A percentile compares a stretch with the other conserved stretches of the same genome.
phyloP scores from a whole-genome alignment of 2,329 filamentous ascomycete species.

The Beauveria medogensis region DNA sequence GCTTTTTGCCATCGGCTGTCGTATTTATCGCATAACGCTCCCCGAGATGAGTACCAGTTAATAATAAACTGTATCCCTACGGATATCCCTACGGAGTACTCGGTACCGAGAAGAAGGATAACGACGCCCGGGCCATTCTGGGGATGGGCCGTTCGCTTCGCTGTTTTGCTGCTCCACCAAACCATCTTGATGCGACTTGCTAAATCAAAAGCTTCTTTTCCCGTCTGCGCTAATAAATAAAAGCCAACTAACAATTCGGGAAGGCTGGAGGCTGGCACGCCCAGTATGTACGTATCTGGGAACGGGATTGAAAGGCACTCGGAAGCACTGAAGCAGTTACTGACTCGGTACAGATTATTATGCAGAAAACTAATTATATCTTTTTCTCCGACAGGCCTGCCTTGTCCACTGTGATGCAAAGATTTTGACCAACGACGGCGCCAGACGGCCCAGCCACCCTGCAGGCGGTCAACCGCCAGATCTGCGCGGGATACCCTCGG shows the following conservation, averaged over 20 bases:
- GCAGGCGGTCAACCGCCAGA: not conserved
- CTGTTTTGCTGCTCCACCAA: not conserved
- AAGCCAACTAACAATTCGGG: not conserved
- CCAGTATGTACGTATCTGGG: not conserved
- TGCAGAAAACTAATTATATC: not conserved
- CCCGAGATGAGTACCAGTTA: not conserved
- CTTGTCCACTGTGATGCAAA: not conserved
- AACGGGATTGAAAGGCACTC: not conserved
- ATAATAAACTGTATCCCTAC: not conserved
- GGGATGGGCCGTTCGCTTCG: not conserved
- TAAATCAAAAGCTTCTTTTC: not conserved
- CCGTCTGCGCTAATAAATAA: not conserved
- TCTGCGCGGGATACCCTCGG: not conserved
- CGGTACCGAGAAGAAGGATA: not conserved
- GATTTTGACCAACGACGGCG: not conserved
- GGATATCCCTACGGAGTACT: too few species aligned
- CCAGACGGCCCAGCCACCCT: not conserved
- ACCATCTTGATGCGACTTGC: not conserved
- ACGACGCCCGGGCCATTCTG: not conserved
- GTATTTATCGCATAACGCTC: constrained; percentile 7
- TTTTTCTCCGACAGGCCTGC: not conserved
- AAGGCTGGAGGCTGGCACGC: too few species aligned
- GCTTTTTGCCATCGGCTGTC: not conserved
- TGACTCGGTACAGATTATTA: too few species aligned
- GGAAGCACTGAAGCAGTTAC: too few species aligned